Base-by-base conservation (phyloP, 1,284 basidiomycete species). In the Volvariella surrecta region DNA sequence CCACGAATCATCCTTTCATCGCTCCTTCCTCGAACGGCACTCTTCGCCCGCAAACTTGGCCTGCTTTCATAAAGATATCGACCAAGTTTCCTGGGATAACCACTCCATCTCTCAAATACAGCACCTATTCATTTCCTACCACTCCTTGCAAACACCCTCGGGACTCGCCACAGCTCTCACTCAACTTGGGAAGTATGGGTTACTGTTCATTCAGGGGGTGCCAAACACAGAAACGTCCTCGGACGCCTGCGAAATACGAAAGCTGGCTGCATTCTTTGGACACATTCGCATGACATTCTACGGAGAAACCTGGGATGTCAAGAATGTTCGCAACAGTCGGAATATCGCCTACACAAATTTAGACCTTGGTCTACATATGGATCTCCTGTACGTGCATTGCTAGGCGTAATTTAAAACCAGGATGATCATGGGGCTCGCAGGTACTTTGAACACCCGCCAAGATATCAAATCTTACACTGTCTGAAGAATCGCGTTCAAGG, bases 321-420 rank as follows among this genome's bases (percentile, higher is more conserved):
- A 81, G 61, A 88, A 82, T 50, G 58, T 88, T 35, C 64, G 64
- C 38, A 71, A 87, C 46, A 88, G 85, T 52, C 79, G 75, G 52
- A 99, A 99, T 62, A 91, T 99, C 48, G 95, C 95, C 1, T 97
- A 97, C 60, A 99, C 95, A 4, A 86, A 92, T 59, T 70, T 96
- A 15, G 78, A 90, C 53, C 71, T 99, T 2, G 93, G 87, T 0
- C 60, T 95, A 16, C 95, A 98, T 58, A 92, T 93, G 86, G 94
- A 98, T 64, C 66, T 96, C 0, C 62, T 88, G 89, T 94, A 53
- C 51, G 88, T 71, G 42, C 22, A 34, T 43, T 22, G 32, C 11
- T 11, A 21, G 22, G 17, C 16, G n/a, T 16, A 28, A 20, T 10
- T 4, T 20, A 13, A 19, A n/a, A n/a, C n/a, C n/a, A n/a, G n/a